Evolutionary conservation across 2,329 filamentous ascomycete species (phyloP).

Genomic region (Aspergillus viridinutans): DNA sequence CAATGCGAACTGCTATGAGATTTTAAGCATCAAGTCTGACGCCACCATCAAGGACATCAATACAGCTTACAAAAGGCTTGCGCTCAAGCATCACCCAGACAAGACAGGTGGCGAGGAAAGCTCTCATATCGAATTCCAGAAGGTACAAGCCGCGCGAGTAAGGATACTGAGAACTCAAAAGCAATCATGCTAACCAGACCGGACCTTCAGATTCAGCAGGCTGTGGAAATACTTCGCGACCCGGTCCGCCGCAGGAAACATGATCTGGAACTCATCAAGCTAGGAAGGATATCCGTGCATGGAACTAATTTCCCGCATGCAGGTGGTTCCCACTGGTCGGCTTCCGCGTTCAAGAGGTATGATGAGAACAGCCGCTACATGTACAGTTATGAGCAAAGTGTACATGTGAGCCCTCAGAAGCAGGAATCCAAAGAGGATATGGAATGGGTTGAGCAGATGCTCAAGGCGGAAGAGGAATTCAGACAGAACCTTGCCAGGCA

Average conservation of each 20-base stretch:
- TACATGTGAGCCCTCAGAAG: slow-evolving; percentile 27
- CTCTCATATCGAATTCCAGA: slow-evolving; percentile 16
- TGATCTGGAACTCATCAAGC: slow-evolving; percentile 14
- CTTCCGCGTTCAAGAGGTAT: neutral
- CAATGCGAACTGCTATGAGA: slow-evolving; percentile 21
- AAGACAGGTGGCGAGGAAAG: slow-evolving; percentile 19
- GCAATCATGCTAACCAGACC: neutral
- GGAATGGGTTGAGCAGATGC: slow-evolving; percentile 8
- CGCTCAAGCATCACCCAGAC: slow-evolving; percentile 33
- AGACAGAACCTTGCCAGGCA: slow-evolving; percentile 3
- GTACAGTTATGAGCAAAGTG: slow-evolving; percentile 27
- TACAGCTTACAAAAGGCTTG: slow-evolving; percentile 31
- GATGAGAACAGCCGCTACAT: slow-evolving; percentile 18
- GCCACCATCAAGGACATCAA: slow-evolving; percentile 31
- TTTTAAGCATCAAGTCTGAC: slow-evolving; percentile 22
- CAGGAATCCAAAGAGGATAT: slow-evolving; percentile 18
- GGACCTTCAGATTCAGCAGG: slow-evolving; percentile 27
- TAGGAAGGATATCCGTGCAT: neutral
- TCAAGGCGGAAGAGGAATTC: slow-evolving; percentile 6
- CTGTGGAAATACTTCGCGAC: slow-evolving; percentile 33
- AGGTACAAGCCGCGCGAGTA: slow-evolving; percentile 12
- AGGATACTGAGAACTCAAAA: neutral
- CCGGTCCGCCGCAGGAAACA: slow-evolving; percentile 18
- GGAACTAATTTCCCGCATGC: neutral
- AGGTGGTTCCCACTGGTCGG: neutral